Evolutionary conservation across 2,329 filamentous ascomycete genomes (phyloP).

Genomic region (Botrytis tulipae): DNA sequence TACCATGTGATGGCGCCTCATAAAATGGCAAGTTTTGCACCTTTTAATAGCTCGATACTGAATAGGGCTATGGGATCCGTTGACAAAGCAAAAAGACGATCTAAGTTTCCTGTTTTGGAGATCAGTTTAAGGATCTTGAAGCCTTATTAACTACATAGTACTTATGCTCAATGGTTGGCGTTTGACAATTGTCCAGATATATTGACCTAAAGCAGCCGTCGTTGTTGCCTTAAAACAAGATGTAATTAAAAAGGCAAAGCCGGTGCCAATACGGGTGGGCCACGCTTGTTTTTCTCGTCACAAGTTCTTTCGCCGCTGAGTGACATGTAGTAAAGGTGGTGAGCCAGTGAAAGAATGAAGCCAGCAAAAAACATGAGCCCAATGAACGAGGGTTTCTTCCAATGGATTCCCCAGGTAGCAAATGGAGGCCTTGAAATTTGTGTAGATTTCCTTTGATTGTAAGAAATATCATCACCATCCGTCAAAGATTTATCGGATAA

Average conservation of each 20-base stretch:
- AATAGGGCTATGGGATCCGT: conserved; percentile 23
- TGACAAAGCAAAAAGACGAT: conserved; percentile 26
- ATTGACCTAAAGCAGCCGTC: conserved; percentile 24
- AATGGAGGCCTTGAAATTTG: neutral
- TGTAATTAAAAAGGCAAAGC: conserved; percentile 24
- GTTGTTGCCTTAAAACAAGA: conserved; percentile 23
- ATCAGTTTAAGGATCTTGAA: neutral
- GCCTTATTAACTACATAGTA: neutral
- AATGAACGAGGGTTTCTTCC: conserved; percentile 6
- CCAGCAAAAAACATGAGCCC: neutral
- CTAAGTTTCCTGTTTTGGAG: conserved; percentile 17
- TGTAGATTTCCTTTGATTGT: neutral
- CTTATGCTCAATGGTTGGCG: conserved; percentile 22
- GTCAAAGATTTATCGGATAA: neutral
- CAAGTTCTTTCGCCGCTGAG: conserved; percentile 20
- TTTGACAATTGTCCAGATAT: conserved; percentile 28
- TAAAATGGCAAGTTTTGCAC: conserved; percentile 12
- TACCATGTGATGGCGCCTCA: neutral
- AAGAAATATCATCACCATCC: neutral
- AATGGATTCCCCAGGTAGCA: neutral
- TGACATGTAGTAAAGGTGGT: conserved; percentile 26
- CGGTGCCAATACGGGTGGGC: conserved; percentile 26
- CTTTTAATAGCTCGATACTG: conserved; percentile 9
- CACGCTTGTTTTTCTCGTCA: conserved; percentile 22
- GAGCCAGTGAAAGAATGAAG: neutral